Evolutionary conservation across 208 protist species (phyloP), one percentile per base, ranked within the genome.

Genomic region (Angomonas deanei): DNA sequence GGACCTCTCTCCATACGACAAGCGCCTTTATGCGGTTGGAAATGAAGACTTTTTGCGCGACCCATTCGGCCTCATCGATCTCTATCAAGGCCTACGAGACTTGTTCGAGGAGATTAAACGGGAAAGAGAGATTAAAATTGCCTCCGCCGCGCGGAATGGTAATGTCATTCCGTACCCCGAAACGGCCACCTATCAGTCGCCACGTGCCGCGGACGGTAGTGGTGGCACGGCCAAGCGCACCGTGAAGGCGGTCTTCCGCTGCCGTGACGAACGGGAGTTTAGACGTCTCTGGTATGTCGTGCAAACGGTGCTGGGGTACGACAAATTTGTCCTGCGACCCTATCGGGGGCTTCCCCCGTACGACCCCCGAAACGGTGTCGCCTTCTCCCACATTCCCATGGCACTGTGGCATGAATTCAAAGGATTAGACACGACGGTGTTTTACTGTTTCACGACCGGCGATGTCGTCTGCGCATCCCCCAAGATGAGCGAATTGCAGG

Each of bases 331-430:
- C 33, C 42, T 68, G 13, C 76, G 84, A 4, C 84, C 84, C 32
- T 87, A 85, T 54, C 70, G 74, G 24, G 84, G 84, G 1, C 73
- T 90, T 17, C 84, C 84, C 1, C 84, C 84, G 33, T 87, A 83
- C 70, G 84, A 90, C 68, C 84, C 84, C 11, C 76, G 84, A 33
- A 90, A 90, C 64, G 80, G 80, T 17, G 55, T 90, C 56, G 70
- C 77, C 48, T 85, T 90, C 63, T 60, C 73, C 2, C 69, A 80
- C 36, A 77, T 90, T 6, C 84, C 84, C 19, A 84, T 90, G 77
- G 74, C 76, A 48, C 64, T 86, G 32, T 87, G 74, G 73, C 76
- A 87, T 68, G 84, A 69, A 33, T 90, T 90, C 63, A 86, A 81
- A 64, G 54, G 21, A 1, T 72, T 87, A 1, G 80, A 90, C 48